A percentile compares a stretch with the other conserved stretches of the same genome.
phyloP scores from a whole-genome alignment of 2,329 filamentous ascomycete species.

The Colletotrichum echinochloae region DNA sequence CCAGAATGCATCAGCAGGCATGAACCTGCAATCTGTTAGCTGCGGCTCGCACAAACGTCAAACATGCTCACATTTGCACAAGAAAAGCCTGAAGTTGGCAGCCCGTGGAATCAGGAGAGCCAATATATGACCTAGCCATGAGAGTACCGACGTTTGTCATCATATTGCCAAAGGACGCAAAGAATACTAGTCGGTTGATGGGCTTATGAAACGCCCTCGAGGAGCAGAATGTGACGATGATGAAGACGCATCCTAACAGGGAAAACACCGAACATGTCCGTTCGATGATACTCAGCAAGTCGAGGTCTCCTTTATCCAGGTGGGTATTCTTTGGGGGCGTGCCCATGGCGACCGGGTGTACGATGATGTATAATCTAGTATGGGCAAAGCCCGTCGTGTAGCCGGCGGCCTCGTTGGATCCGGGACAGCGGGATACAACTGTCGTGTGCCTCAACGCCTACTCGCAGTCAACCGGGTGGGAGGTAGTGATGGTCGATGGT shows the following conservation, averaged over 20 bases:
- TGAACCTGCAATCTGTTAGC: constrained; percentile 69
- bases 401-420: neutral
- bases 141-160: constrained; percentile 81
- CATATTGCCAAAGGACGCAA: constrained; percentile 84
- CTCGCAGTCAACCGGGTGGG: neutral
- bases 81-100: constrained; percentile 83
- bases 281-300: constrained; percentile 72
- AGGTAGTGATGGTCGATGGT: neutral
- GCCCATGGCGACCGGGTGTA: constrained; percentile 8
- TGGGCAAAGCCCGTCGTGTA: neutral
- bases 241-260: constrained; percentile 76
- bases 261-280: constrained; percentile 78
- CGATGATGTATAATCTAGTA: neutral
- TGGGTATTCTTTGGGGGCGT: constrained; percentile 11
- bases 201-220: constrained; percentile 82
- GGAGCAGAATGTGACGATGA: constrained; percentile 76
- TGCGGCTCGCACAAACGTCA: constrained; percentile 44
- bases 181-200: constrained; percentile 89
- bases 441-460: neutral
- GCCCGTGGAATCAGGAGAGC: constrained; percentile 59
- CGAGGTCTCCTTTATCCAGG: constrained; percentile 54
- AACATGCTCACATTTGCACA: constrained; percentile 79
- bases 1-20: constrained; percentile 82
- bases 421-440: neutral
- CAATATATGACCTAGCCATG: constrained; percentile 73